Evolutionary conservation across 768 basidiomycete species (phyloP).

Genomic region (Fibroporia radiculosa): DNA sequence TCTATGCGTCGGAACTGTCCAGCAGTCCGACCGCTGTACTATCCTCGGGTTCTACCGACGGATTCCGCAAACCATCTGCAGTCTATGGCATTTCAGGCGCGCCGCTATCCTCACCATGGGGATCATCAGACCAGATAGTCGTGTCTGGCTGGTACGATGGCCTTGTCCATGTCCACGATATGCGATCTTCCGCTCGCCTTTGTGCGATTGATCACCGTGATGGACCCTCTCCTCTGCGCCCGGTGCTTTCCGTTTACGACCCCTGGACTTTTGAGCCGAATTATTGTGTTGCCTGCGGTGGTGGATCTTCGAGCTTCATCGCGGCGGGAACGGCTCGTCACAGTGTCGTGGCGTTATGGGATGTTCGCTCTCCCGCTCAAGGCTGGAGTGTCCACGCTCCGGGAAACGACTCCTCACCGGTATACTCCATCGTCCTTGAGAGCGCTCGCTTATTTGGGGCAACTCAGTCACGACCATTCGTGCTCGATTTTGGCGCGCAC

Average conservation of each 20-base stretch:
- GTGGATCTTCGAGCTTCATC: slow-evolving; percentile 56
- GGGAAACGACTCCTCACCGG: slow-evolving; percentile 70
- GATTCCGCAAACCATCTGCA: slow-evolving; percentile 34
- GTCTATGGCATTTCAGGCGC: slow-evolving; percentile 66
- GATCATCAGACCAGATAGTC: slow-evolving; percentile 61
- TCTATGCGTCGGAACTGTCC: slow-evolving; percentile 41
- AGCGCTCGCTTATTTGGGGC: slow-evolving; percentile 74
- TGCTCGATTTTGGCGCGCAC: slow-evolving; percentile 72
- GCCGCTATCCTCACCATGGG: slow-evolving; percentile 59
- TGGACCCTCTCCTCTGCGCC: slow-evolving; percentile 34
- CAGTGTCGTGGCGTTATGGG: slow-evolving; percentile 77
- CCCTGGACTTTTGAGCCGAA: slow-evolving; percentile 67
- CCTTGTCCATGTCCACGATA: slow-evolving; percentile 63
- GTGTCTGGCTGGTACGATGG: slow-evolving; percentile 84
- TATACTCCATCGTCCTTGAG: slow-evolving; percentile 68
- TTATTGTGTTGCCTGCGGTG: slow-evolving; percentile 70
- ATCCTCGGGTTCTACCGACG: slow-evolving; percentile 25
- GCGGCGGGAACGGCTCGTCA: slow-evolving; percentile 75
- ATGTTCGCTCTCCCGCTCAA: slow-evolving; percentile 48
- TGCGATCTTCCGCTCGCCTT: slow-evolving; percentile 39
- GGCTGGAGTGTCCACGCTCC: slow-evolving; percentile 82
- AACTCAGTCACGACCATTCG: slow-evolving; percentile 69
- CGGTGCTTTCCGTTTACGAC: slow-evolving; percentile 56
- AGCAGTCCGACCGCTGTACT: slow-evolving; percentile 42
- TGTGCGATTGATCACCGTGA: slow-evolving; percentile 6